Base-by-base conservation (phyloP, 805 yeast genomes). In the Hanseniaspora mollemarum region DNA sequence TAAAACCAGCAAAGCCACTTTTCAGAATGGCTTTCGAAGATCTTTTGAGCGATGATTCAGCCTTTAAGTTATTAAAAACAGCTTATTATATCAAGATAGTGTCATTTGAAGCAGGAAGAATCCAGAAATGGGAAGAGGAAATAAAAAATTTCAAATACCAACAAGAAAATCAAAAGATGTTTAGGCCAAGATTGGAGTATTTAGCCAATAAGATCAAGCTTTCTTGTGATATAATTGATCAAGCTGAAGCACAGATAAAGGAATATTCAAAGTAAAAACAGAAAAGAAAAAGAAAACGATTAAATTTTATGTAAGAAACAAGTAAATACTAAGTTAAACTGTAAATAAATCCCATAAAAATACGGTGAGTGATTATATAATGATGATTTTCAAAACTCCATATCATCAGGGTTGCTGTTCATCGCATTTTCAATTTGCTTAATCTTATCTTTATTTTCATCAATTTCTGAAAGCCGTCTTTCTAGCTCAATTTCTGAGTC, bases 1-100 rank as follows among this genome's bases (percentile, higher is more conserved):
- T 92, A 18, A 65, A 67, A 19, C 86, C 95, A 1, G 94, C 95
- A 0, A 80, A 87, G 58, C 97, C 98, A 2, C 67, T 92, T 21
- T 87, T 71, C 63, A 73, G 74, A 52, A 84, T 88, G 0, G 95
- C 97, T 0, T 92, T 90, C 67, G 59, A 70, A 52, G 74, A 75
- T 53, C 70, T 92, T 60, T 73, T 79, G 2, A 56, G 70, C 1
- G 88, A 87, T 60, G 59, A 68, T 15, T 70, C 72, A 16, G 65
- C 83, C 6, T 74, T 71, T 51, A 76, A 76, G 22, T 70, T 77
- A 12, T 72, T 85, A 62, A 94, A 87, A 62, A 71, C 81, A 2
- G 72, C 76, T 22, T 78, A 80, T 55, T 65, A 81, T 49, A 66
- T 71, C 43, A 71, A 71, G 38, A 67, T 80, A 44, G 74, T 86